These are phyloP conservation scores for Cytospora chrysosperma DNA, from an alignment of 2,329 filamentous ascomycete species.

Conservation along the genomic window DNA sequence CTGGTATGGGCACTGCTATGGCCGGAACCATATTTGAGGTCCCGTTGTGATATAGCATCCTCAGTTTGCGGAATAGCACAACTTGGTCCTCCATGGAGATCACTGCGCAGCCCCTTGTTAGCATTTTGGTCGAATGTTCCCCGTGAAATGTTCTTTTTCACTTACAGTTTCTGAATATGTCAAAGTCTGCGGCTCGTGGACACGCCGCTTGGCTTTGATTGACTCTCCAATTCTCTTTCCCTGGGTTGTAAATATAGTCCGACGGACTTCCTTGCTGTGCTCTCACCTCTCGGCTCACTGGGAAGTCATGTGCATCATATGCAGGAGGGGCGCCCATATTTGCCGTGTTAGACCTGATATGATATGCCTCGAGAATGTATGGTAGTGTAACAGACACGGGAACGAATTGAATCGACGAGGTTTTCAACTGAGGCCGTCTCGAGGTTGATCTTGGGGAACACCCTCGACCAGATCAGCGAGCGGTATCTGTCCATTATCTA, in stretches of 20 bases:
- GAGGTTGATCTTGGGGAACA: not conserved
- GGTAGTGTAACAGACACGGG: not conserved
- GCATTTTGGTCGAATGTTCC: not conserved
- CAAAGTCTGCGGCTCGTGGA: not conserved
- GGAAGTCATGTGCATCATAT: not conserved
- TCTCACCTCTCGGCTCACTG: not conserved
- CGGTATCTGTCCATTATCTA: not conserved
- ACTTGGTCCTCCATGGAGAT: not conserved
- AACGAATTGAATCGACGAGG: not conserved
- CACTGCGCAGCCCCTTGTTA: not conserved
- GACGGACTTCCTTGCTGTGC: not conserved
- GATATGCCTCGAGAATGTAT: not conserved
- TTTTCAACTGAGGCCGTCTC: not conserved
- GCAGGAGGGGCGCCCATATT: not conserved
- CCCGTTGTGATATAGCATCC: not conserved
- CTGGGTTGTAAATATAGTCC: not conserved
- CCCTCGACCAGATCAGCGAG: not conserved
- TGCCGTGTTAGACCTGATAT: not conserved
- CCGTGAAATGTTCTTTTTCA: too few species aligned
- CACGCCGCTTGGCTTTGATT: not conserved
- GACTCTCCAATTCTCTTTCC: not conserved
- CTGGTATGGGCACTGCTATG: not conserved
- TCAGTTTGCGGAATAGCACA: not conserved
- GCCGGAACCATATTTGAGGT: not conserved
- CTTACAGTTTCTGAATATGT: slow-evolving; percentile 11